These are phyloP conservation scores for Ogataea glucozyma DNA, from an alignment of 805 yeast genomes.

Conservation along the genomic window DNA sequence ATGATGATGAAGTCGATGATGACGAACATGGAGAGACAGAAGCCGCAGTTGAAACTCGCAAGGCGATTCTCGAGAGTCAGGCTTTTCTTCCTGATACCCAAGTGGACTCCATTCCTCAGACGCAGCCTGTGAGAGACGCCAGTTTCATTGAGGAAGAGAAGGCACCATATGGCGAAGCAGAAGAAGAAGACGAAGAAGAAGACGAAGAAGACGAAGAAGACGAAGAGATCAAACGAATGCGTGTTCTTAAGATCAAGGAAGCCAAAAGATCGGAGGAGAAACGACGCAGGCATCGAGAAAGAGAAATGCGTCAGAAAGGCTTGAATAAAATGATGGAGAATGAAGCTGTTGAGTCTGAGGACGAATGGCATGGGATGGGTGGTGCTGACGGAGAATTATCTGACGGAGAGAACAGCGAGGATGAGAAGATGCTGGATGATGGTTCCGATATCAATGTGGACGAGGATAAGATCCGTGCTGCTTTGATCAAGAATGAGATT, in stretches of 20 bases:
- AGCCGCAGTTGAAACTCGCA: conserved; percentile 32
- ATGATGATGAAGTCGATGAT: conserved; percentile 19
- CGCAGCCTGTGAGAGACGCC: neutral
- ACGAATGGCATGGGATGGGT: conserved; percentile 83
- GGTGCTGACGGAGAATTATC: conserved; percentile 65
- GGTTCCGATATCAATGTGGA: conserved; percentile 55
- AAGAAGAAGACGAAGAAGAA: conserved; percentile 36
- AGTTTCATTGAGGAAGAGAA: conserved; percentile 15
- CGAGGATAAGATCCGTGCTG: conserved; percentile 57
- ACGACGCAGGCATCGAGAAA: conserved; percentile 35
- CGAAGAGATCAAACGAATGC: conserved; percentile 40
- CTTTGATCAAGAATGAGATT: conserved; percentile 59
- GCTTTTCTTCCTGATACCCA: conserved; percentile 35
- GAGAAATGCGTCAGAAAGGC: conserved; percentile 61
- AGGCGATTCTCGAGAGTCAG: conserved; percentile 29
- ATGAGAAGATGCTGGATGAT: conserved; percentile 78
- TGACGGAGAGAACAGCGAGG: conserved; percentile 69
- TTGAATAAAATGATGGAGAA: conserved; percentile 64
- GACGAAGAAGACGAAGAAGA: conserved; percentile 30
- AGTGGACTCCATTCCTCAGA: conserved; percentile 21
- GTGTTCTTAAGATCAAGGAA: conserved; percentile 24
- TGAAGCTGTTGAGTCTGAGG: conserved; percentile 88
- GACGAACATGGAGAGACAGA: conserved; percentile 32
- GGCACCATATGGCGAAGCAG: conserved; percentile 32
- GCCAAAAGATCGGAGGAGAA: conserved; percentile 27